Base-by-base conservation (phyloP, 2,329 filamentous ascomycete species). In the Fusarium buharicum region DNA sequence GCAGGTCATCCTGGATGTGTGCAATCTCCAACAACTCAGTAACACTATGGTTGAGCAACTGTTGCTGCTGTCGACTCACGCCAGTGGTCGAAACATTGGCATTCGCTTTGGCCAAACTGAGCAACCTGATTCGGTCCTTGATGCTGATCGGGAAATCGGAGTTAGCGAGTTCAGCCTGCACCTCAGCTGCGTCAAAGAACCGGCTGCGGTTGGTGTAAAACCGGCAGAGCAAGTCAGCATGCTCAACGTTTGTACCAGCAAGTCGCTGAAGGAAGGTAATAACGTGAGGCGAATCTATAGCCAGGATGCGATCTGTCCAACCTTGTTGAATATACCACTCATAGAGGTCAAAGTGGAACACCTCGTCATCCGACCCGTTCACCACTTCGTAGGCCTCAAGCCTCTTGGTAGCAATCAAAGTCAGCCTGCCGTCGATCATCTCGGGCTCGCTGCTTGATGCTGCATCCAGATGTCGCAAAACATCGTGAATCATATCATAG, bases 311-410 rank as follows among this genome's bases (percentile, higher is more conserved):
- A 62, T 97, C 92, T 10, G 87, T 90, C 87, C 91, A 93, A 16
- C 90, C 90, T 73, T 93, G 89, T 50, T 84, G 78, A 66, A 98
- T 88, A 76, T 99, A 99, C 94, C 95, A 99, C 71, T 97, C 93
- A 74, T 97, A 99, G n/a, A 99, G 83, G 70, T 92, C 92, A 59
- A 92, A 96, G 74, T 98, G 90, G 79, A 99, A 99, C 5, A 97
- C 91, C 71, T 97, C 92, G 67, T 99, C 95, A 13, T 89, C 85
- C 0, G 94, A 96, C 55, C 85, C 86, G 72, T 96, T 92, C 68
- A 99, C 93, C 3, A 97, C 91, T 39, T 89, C 86, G 76, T 98
- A 97, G 0, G 95, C 94, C 78, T 99, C 94, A 45, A 87, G 86
- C 64, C 91, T 86, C 75, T 95, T 92, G 41, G 89, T 93, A 2